These are phyloP conservation scores for Phialophora verrucosa DNA, from an alignment of 2,329 filamentous ascomycete species.

Conservation along the genomic window DNA sequence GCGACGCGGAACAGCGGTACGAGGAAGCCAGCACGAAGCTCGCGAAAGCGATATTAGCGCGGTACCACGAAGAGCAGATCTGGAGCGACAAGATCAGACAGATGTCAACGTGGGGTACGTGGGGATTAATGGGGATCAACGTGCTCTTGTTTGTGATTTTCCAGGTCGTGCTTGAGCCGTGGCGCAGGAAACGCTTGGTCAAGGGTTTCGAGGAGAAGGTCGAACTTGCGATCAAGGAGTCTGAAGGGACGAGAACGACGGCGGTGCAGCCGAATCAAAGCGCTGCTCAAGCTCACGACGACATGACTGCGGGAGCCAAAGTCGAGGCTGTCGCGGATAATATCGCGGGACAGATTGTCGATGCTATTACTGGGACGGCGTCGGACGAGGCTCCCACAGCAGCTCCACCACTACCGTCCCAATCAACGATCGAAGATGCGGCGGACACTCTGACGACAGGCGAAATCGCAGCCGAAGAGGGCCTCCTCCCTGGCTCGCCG, in stretches of 20 bases:
- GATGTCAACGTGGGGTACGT: slow-evolving; percentile 98
- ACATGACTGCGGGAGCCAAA: slow-evolving; percentile 23
- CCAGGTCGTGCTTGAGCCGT: slow-evolving; percentile 90
- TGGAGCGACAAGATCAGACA: slow-evolving; percentile 97
- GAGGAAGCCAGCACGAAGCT: slow-evolving; percentile 77
- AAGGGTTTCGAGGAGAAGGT: slow-evolving; percentile 82
- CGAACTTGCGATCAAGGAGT: slow-evolving; percentile 71
- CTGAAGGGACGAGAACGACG: slow-evolving; percentile 41
- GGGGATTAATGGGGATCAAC: slow-evolving; percentile 97
- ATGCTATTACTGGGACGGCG: slow-evolving; percentile 30
- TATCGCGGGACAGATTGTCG: slow-evolving; percentile 34
- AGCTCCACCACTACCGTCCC: not conserved
- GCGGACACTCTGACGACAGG: slow-evolving; percentile 24
- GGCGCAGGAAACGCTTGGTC: slow-evolving; percentile 81
- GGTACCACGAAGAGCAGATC: slow-evolving; percentile 98
- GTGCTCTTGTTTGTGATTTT: slow-evolving; percentile 85
- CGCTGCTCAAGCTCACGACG: slow-evolving; percentile 9
- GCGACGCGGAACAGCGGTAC: slow-evolving; percentile 76
- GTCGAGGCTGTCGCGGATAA: slow-evolving; percentile 35
- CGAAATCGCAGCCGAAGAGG: slow-evolving; percentile 26
- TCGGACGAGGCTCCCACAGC: slow-evolving; percentile 7
- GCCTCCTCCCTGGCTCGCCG: not conserved
- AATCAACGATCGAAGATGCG: slow-evolving; percentile 27
- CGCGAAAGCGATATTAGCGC: slow-evolving; percentile 80
- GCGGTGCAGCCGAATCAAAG: slow-evolving; percentile 27